phyloP scores from a whole-genome alignment of 305 asterid species.

The Nicotiana rustica region DNA sequence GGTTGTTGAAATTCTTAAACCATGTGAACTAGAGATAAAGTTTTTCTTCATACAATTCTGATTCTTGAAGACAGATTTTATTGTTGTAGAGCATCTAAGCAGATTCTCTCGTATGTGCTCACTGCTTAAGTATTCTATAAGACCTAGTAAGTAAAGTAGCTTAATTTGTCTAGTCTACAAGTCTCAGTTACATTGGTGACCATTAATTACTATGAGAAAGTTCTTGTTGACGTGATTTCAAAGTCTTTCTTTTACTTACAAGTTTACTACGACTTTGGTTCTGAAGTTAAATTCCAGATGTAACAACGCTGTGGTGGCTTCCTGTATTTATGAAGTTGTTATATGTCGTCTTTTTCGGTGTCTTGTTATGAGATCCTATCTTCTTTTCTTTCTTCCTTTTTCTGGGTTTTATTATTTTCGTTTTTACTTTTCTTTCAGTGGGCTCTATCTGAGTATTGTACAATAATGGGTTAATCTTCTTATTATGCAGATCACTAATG shows the following conservation, averaged over 20 bases:
- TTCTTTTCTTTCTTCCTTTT: background rate
- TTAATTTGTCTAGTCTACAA: background rate
- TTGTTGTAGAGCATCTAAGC: background rate
- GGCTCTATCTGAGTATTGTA: background rate
- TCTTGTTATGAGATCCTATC: conserved; percentile 12
- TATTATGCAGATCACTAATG: conserved; percentile 64
- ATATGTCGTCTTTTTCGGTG: background rate
- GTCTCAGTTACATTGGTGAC: background rate
- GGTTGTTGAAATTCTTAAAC: no score
- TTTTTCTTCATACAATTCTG: no score
- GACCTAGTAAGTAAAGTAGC: background rate
- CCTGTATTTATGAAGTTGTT: background rate
- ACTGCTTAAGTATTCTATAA: background rate
- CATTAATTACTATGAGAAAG: background rate
- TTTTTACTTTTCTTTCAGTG: background rate
- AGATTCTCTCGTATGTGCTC: background rate
- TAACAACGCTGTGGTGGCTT: background rate
- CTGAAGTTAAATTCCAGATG: background rate
- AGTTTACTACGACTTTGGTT: background rate
- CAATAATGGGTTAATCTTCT: background rate
- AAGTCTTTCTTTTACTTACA: background rate
- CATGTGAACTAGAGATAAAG: no score
- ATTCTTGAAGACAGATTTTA: background rate
- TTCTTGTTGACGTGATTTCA: conserved; percentile 6
- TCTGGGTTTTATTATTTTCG: no score